phyloP scores from a whole-genome alignment of 257 asterid genomes.

The Striga asiatica region DNA sequence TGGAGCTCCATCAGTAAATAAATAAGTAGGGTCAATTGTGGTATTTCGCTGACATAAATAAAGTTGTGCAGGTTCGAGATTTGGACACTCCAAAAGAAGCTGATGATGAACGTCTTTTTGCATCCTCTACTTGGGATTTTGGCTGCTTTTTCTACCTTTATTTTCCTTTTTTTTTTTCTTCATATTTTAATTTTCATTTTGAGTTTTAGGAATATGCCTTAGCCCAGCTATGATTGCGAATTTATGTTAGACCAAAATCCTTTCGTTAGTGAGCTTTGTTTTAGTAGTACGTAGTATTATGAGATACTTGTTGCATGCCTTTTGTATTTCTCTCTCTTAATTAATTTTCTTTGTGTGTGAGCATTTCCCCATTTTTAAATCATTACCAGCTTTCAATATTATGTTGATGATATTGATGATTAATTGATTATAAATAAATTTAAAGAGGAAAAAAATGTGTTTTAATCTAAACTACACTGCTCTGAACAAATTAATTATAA shows the following conservation, averaged over 20 bases:
- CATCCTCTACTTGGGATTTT: constrained; percentile 22
- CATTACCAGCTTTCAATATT: too few species aligned
- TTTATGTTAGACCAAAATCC: too few species aligned
- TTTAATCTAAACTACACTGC: too few species aligned
- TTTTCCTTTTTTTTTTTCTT: constrained; percentile 10
- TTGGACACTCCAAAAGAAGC: constrained; percentile 16
- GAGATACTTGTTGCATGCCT: constrained; percentile 14
- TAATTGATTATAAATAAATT: too few species aligned
- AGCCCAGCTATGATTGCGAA: constrained; percentile 10
- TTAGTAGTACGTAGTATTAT: constrained; percentile 1
- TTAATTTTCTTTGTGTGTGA: too few species aligned
- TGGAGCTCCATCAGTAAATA: not conserved
- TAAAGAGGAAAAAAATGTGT: too few species aligned
- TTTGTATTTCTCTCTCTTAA: too few species aligned
- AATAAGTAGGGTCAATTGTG: not conserved
- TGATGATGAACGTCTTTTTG: constrained; percentile 21
- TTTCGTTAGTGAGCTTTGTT: constrained; percentile 25
- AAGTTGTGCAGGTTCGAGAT: constrained; percentile 30
- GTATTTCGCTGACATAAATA: not conserved
- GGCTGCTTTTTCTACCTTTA: constrained; percentile 6
- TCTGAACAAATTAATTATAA: too few species aligned
- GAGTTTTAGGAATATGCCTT: constrained; percentile 23
- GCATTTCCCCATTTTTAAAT: too few species aligned
- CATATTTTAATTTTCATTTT: constrained; percentile 22
- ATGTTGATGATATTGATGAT: too few species aligned